These are phyloP conservation scores for Candida verbasci DNA, from an alignment of 805 yeast genomes.

Conservation along the genomic window DNA sequence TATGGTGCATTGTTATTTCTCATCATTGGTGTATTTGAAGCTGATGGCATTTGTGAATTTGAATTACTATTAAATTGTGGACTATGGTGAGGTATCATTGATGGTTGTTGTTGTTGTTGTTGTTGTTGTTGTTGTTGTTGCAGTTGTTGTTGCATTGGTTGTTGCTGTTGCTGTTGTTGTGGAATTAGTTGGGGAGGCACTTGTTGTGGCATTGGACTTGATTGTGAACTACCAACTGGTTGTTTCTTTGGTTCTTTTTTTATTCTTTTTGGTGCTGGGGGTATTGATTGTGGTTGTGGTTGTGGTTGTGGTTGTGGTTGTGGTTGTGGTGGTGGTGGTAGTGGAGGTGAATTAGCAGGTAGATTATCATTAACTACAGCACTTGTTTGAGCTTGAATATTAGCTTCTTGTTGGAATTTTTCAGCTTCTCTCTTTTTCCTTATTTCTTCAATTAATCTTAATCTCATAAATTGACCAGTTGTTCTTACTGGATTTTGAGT, in stretches of 20 bases:
- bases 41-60: conserved; percentile 8
- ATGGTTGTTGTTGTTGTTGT: conserved; percentile 12
- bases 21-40: conserved; percentile 11
- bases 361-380: conserved; percentile 3
- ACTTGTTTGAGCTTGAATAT: conserved; percentile 32
- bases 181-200: conserved; percentile 11
- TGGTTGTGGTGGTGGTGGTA: too few relatives aligned
- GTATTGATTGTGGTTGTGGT: conserved; percentile 9
- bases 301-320: conserved; percentile 7
- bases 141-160: conserved; percentile 2
- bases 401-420: conserved; percentile 38
- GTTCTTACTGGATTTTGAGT: conserved; percentile 12
- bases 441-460: conserved; percentile 85
- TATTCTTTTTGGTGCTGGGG: conserved; percentile 9
- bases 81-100: conserved; percentile 1
- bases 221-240: conserved; percentile 15
- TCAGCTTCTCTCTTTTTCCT: conserved; percentile 56
- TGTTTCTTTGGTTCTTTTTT: conserved; percentile 12
- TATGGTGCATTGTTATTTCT: conserved; percentile 6
- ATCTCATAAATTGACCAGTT: conserved; percentile 72
- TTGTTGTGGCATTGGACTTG: conserved; percentile 14
- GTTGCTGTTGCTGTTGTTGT: conserved; percentile 11
- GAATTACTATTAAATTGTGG: conserved; percentile 9
- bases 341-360: background rate
- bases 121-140: conserved; percentile 5